Percentiles rank a stretch among this genome's conserved stretches.
phyloP scores from a whole-genome alignment of 148 eudicot species.

The Vaccinium macrocarpon region DNA sequence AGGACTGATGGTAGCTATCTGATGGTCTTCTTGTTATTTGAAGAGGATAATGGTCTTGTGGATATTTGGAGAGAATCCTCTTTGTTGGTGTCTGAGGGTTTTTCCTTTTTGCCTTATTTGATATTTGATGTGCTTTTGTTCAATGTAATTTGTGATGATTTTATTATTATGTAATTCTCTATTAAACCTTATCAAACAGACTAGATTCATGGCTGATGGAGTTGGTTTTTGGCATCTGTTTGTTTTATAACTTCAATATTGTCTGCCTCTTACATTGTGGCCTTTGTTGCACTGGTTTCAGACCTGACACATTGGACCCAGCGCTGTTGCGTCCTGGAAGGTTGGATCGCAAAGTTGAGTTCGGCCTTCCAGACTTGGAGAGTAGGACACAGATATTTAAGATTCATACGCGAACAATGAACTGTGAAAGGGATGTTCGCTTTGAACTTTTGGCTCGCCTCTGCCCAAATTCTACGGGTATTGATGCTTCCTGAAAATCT shows the following conservation, averaged over 20 bases:
- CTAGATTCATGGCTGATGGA: background rate
- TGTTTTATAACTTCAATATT: background rate
- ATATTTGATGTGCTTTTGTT: background rate
- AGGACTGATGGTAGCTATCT: too few species aligned
- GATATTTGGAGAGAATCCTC: background rate
- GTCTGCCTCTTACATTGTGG: background rate
- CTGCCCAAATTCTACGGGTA: slow-evolving; percentile 95
- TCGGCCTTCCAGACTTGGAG: slow-evolving; percentile 90
- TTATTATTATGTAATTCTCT: background rate
- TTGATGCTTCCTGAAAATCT: background rate
- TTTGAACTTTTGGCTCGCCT: slow-evolving; percentile 96
- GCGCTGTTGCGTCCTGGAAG: slow-evolving; percentile 91
- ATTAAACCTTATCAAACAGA: background rate
- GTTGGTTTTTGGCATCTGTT: background rate
- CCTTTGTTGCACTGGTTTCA: slow-evolving; percentile 19
- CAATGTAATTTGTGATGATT: background rate
- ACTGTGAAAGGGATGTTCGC: slow-evolving; percentile 86
- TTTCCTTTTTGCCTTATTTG: background rate
- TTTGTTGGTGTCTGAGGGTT: background rate
- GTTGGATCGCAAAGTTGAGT: slow-evolving; percentile 85
- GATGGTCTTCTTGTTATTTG: background rate
- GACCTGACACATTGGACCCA: slow-evolving; percentile 91
- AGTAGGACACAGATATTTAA: slow-evolving; percentile 86
- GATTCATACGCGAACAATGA: slow-evolving; percentile 93
- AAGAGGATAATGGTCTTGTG: background rate